A percentile compares a stretch with the other conserved stretches of the same genome.
Conservation (phyloP, 805 yeast species). For the Cyberlindnera veronae region DNA sequence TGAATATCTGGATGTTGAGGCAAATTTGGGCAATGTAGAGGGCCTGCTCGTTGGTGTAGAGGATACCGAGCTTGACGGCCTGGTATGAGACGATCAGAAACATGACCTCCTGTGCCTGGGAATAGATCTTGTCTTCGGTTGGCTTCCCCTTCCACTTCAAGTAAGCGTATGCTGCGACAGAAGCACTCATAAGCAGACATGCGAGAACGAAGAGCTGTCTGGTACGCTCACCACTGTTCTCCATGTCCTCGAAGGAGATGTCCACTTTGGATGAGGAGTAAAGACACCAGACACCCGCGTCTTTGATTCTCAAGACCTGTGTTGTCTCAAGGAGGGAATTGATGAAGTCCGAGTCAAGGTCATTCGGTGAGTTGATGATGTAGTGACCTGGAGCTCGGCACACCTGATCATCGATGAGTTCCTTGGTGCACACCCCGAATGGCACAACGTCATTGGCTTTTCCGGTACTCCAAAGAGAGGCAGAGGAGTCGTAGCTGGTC, state of each 20-base stretch:
- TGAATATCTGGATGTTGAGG: neutral
- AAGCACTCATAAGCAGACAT: neutral
- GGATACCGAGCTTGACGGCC: neutral
- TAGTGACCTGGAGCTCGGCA: neutral
- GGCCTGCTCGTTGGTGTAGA: neutral
- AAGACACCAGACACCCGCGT: conserved; percentile 5
- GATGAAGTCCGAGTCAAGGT: neutral
- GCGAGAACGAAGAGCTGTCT: neutral
- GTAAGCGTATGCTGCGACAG: neutral
- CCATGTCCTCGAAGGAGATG: conserved; percentile 1
- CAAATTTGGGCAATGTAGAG: neutral
- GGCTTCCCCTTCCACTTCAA: neutral
- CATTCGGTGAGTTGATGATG: neutral
- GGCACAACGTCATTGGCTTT: neutral
- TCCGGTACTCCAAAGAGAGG: neutral
- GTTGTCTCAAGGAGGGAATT: neutral
- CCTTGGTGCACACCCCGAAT: conserved; percentile 1
- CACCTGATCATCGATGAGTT: neutral
- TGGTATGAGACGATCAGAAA: neutral
- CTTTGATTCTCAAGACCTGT: neutral
- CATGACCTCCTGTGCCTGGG: neutral
- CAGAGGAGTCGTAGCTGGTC: neutral
- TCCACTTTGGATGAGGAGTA: neutral
- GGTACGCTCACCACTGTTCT: neutral
- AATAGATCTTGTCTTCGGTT: neutral